phyloP scores from a whole-genome alignment of 768 basidiomycete genomes.

The Baorangia bicolor region DNA sequence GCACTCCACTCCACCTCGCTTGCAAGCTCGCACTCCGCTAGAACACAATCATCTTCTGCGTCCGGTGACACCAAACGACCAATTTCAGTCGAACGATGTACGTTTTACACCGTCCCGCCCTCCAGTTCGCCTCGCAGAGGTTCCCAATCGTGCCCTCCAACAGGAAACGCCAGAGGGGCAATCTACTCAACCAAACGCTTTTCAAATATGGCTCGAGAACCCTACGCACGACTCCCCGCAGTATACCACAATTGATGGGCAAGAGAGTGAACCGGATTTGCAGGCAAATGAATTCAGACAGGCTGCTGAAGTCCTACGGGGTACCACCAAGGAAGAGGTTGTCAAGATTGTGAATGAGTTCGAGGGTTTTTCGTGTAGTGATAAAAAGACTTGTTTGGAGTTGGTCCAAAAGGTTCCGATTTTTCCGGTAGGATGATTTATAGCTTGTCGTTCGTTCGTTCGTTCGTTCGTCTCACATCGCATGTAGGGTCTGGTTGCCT shows the following conservation, averaged over 20 bases:
- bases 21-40: background rate
- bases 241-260: slow-evolving; percentile 25
- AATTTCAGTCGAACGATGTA: background rate
- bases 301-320: slow-evolving; percentile 11
- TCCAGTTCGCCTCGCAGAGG: background rate
- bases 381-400: slow-evolving; percentile 13
- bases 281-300: background rate
- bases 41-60: background rate
- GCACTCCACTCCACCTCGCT: background rate
- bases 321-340: slow-evolving; percentile 12
- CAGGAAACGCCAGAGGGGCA: background rate
- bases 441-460: background rate
- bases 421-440: slow-evolving; percentile 22
- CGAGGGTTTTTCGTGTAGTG: slow-evolving; percentile 1
- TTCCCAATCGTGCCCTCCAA: background rate
- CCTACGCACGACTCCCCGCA: background rate
- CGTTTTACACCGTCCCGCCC: background rate
- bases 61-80: background rate
- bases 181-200: slow-evolving; percentile 7
- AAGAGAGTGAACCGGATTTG: background rate
- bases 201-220: slow-evolving; percentile 13
- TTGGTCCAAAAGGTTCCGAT: slow-evolving; percentile 17
- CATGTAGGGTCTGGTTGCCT: slow-evolving; percentile 28
- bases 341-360: slow-evolving; percentile 21
- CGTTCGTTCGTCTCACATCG: slow-evolving; percentile 5